Base-by-base conservation (phyloP, 148 eudicot genomes). In the Pouteria glomerata region DNA sequence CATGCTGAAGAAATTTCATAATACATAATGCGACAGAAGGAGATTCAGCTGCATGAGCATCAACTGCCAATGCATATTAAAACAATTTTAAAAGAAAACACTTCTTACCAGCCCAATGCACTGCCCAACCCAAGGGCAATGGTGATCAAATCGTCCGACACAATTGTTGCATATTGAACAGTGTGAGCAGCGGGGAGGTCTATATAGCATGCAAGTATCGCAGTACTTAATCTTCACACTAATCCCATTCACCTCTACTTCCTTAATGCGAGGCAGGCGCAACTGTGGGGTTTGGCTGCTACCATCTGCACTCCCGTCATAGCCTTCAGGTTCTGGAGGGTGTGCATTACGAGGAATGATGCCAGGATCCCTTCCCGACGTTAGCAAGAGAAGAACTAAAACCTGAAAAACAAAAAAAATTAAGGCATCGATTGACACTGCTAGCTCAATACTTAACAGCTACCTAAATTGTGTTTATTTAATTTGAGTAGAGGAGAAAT, bases 91-190 rank as follows among this genome's bases (percentile, higher is more conserved):
- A 21, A 31, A 66, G 31, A 48, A 75, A 4, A 56, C 10, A 71
- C 26, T 57, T 71, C 91, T 86, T 80, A 92, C 98, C 93, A 88
- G 89, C 39, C 99, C 97, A 76, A 95, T 92, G 87, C 99, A 95
- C 78, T 95, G 99, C 15, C 97, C 99, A 50, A 95, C 97, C 99
- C 99, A 95, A 23, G 97, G 97, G 80, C 99, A 95, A 81, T 95
- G 99, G 78, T 95, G 99, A 79, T 95, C 99, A 82, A 92, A 95
- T 85, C 97, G 78, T 77, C 92, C 97, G 15, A 95, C 99, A 75
- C 99, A 95, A 74, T 95, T 95, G 73, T 95, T 95, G 85, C 99
- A 95, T 41, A 95, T 95, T 55, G 99, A 95, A 80, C 99, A 95
- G 71, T 95, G 99, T 52, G 99, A 95, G 82, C 99, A 95, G 68